These are phyloP conservation scores for Vigna hirtella DNA, from an alignment of 306 rosid species.

Conservation along the genomic window DNA sequence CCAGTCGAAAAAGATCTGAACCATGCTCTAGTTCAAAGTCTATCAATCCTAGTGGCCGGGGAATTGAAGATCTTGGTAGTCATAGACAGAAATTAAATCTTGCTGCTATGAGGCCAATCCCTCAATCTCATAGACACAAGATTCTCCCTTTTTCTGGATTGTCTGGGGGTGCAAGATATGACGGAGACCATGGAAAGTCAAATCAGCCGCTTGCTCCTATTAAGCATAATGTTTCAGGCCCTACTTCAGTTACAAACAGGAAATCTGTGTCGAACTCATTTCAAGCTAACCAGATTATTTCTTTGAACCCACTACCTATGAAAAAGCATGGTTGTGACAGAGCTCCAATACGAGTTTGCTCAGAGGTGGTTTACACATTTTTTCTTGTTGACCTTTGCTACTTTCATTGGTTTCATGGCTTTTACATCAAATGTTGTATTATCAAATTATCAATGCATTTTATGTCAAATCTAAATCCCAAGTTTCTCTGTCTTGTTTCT, in stretches of 20 bases:
- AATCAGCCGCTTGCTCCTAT: constrained; percentile 58
- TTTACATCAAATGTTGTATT: constrained; percentile 17
- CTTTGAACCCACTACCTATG: constrained; percentile 91
- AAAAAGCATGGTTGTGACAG: constrained; percentile 95
- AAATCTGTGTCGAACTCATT: constrained; percentile 74
- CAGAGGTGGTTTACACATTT: constrained; percentile 67
- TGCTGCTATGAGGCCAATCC: constrained; percentile 92
- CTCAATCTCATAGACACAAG: constrained; percentile 73
- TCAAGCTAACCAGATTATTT: constrained; percentile 84
- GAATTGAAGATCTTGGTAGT: constrained; percentile 45
- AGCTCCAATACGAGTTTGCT: constrained; percentile 78
- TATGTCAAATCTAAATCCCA: constrained; percentile 16
- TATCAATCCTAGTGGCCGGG: constrained; percentile 41
- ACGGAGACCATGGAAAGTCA: constrained; percentile 74
- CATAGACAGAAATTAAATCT: constrained; percentile 66
- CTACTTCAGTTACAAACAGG: constrained; percentile 67
- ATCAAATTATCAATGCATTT: constrained; percentile 16
- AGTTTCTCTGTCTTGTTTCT: constrained; percentile 15
- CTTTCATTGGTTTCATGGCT: background rate
- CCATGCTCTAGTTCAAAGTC: constrained; percentile 50
- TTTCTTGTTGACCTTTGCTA: constrained; percentile 27
- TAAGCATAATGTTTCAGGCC: constrained; percentile 71
- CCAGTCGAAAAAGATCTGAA: constrained; percentile 73
- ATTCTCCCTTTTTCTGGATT: constrained; percentile 82
- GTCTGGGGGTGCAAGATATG: constrained; percentile 65